These are phyloP conservation scores for Rhizomucor miehei DNA, from an alignment of 371 early-diverging fungal genomes.

Conservation along the genomic window DNA sequence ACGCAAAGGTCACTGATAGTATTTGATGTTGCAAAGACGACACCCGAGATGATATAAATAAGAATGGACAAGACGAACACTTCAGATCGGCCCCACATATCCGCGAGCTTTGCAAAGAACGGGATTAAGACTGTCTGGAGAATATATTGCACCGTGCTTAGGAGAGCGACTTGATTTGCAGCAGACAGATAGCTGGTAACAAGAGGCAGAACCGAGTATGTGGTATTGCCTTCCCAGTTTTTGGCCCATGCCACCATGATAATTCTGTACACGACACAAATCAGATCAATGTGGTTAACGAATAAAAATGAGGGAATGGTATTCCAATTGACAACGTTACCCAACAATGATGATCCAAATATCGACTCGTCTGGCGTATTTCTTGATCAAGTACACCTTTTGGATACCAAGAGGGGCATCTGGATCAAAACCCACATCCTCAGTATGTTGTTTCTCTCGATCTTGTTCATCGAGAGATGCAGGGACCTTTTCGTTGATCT, in stretches of 20 bases:
- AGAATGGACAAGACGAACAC: slow-evolving; percentile 32
- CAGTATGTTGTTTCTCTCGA: too few relatives aligned
- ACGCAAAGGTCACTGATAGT: slow-evolving; percentile 27
- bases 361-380: slow-evolving; percentile 8
- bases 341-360: slow-evolving; percentile 11
- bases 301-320: too few relatives aligned
- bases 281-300: too few relatives aligned
- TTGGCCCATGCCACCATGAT: too few relatives aligned
- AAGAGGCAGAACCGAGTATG: slow-evolving; percentile 9
- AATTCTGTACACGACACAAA: too few relatives aligned
- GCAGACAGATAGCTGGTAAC: slow-evolving; percentile 23
- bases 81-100: slow-evolving; percentile 39
- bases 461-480: too few relatives aligned
- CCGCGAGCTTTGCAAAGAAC: slow-evolving; percentile 46
- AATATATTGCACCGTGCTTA: slow-evolving; percentile 35
- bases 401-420: slow-evolving; percentile 8
- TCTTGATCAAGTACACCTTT: slow-evolving; percentile 14
- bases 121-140: slow-evolving; percentile 43
- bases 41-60: slow-evolving; percentile 37
- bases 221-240: slow-evolving; percentile 26
- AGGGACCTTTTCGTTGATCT: too few relatives aligned
- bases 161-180: slow-evolving; percentile 20
- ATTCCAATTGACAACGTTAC: too few relatives aligned
- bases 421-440: too few relatives aligned
- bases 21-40: slow-evolving; percentile 29